Evolutionary conservation across 805 yeast genomes (phyloP).

Genomic region (Wilhelminamyces savonicus): DNA sequence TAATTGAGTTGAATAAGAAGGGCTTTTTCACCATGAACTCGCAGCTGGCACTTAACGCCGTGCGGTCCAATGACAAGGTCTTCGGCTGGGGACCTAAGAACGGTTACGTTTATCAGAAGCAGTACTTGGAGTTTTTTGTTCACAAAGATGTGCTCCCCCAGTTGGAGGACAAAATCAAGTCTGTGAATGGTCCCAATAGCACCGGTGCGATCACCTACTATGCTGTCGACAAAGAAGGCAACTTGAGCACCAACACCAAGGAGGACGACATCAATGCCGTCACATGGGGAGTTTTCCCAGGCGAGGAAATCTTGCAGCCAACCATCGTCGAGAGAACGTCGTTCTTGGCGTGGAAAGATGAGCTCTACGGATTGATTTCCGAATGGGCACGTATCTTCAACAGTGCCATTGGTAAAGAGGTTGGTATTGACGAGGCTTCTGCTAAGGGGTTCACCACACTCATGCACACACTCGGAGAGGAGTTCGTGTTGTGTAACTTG

Average conservation of each 20-base stretch:
- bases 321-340: conserved; percentile 91
- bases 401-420: conserved; percentile 21
- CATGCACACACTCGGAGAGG: conserved; percentile 42
- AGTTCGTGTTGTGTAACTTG: conserved; percentile 74
- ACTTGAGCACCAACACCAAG: conserved; percentile 61
- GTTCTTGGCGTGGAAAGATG: conserved; percentile 96
- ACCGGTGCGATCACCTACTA: conserved; percentile 61
- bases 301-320: conserved; percentile 86
- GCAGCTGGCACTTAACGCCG: conserved; percentile 88
- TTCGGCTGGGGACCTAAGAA: conserved; percentile 95
- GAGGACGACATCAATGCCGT: conserved; percentile 86
- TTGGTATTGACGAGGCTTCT: conserved; percentile 21
- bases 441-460: conserved; percentile 36
- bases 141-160: conserved; percentile 44
- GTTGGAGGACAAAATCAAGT: conserved; percentile 36
- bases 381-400: conserved; percentile 68
- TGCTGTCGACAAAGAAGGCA: conserved; percentile 56
- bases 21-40: conserved; percentile 84
- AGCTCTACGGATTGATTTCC: conserved; percentile 72
- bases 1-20: conserved; percentile 56
- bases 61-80: conserved; percentile 58
- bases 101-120: conserved; percentile 93
- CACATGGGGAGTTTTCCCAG: conserved; percentile 97
- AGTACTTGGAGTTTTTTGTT: conserved; percentile 79
- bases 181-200: conserved; percentile 41